These are phyloP conservation scores for Naegleria gruberi DNA, from an alignment of 208 protist genomes.

Conservation along the genomic window DNA sequence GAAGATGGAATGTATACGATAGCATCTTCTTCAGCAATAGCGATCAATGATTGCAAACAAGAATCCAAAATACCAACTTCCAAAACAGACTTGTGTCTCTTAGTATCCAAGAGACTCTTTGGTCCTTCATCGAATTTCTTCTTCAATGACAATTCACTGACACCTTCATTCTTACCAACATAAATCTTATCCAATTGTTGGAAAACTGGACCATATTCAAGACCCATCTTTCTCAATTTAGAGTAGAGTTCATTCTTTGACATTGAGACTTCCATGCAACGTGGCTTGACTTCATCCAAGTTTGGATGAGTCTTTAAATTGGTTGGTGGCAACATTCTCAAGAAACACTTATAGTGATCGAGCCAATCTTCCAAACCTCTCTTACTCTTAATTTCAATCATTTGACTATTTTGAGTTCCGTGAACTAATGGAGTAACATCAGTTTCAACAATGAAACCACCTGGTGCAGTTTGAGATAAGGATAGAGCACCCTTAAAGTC, in stretches of 20 bases:
- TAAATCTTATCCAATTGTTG: not conserved
- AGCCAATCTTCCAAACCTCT: not conserved
- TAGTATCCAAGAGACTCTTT: not conserved
- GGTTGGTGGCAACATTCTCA: not conserved
- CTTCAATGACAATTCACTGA: not conserved
- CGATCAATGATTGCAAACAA: not conserved
- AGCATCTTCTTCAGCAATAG: not conserved
- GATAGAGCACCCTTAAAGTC: not conserved
- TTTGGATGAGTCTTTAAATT: not conserved
- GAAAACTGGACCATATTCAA: not conserved
- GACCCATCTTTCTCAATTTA: not conserved
- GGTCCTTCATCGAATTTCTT: not conserved
- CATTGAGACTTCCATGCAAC: not conserved
- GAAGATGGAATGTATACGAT: not conserved
- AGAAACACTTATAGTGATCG: not conserved
- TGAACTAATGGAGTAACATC: not conserved
- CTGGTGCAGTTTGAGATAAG: not conserved
- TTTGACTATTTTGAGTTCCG: not conserved
- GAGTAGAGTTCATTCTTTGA: not conserved
- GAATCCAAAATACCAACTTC: conserved; percentile 6
- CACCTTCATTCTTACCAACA: not conserved
- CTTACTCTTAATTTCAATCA: not conserved
- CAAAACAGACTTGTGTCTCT: not conserved
- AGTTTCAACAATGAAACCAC: not conserved
- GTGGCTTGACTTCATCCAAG: not conserved